Percentiles rank a stretch among this genome's conserved stretches.
Conservation (phyloP, 148 eudicot genomes). For the Simmondsia chinensis region DNA sequence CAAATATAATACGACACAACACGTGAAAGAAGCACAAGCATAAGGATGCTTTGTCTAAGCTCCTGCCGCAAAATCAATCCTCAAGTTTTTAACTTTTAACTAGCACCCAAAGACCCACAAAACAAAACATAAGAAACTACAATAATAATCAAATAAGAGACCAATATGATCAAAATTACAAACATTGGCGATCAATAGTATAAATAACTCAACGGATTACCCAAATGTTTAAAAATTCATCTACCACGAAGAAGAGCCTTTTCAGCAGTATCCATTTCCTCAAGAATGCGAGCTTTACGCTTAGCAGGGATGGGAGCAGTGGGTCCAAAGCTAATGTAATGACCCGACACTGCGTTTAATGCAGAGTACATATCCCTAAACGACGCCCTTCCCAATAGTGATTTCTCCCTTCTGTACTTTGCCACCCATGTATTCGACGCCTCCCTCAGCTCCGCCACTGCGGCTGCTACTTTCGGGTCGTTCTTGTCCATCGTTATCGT, state of each 20-base stretch:
- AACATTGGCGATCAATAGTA: no score
- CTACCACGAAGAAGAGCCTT: constrained; percentile 80
- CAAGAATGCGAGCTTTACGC: constrained; percentile 75
- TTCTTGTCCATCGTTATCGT: constrained; percentile 52
- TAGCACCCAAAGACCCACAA: no score
- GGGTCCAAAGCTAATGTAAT: constrained; percentile 86
- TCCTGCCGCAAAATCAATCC: no score
- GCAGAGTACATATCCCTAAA: constrained; percentile 95
- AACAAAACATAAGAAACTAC: no score
- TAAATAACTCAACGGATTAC: no score
- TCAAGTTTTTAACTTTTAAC: no score
- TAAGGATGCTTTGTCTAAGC: no score
- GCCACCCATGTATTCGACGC: constrained; percentile 92
- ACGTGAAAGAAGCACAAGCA: no score
- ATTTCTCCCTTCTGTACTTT: constrained; percentile 82
- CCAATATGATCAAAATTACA: no score
- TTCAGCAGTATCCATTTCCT: constrained; percentile 90
- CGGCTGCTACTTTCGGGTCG: constrained; percentile 68
- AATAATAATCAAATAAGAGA: no score
- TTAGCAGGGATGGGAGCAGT: constrained; percentile 82
- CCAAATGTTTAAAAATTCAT: no score
- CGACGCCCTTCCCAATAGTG: constrained; percentile 60
- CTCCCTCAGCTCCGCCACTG: constrained; percentile 70
- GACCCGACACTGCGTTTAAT: constrained; percentile 91
- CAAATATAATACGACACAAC: no score